These are phyloP conservation scores for Kappamyces sp. DNA, from an alignment of 192 early-diverging fungal species.

Conservation along the genomic window DNA sequence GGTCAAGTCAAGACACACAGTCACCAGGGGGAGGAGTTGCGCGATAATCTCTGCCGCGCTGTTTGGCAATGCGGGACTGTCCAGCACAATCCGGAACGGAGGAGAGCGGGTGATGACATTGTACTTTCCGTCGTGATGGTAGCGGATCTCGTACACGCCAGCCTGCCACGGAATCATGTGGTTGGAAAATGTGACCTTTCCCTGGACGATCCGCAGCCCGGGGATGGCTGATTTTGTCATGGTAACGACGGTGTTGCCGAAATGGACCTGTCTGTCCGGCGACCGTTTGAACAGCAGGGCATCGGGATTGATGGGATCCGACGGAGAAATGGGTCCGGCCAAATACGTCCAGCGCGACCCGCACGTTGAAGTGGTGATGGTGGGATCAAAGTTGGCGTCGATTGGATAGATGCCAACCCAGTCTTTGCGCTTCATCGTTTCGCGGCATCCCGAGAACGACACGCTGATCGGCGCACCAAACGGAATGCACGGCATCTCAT, in stretches of 20 bases:
- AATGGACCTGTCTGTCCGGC: not conserved
- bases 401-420: slow-evolving; percentile 93
- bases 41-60: not conserved
- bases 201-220: slow-evolving; percentile 30
- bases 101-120: slow-evolving; percentile 68
- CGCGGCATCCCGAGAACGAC: slow-evolving; percentile 65
- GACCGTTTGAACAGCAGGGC: slow-evolving; percentile 4
- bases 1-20: not conserved
- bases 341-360: slow-evolving; percentile 65
- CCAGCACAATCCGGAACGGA: slow-evolving; percentile 71
- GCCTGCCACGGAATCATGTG: slow-evolving; percentile 73
- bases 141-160: slow-evolving; percentile 85
- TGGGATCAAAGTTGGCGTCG: slow-evolving; percentile 63
- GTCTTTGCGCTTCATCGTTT: slow-evolving; percentile 62
- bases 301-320: not conserved
- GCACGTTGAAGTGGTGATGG: slow-evolving; percentile 72
- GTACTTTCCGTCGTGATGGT: slow-evolving; percentile 84
- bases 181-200: slow-evolving; percentile 60
- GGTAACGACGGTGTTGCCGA: slow-evolving; percentile 27
- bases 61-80: slow-evolving; percentile 23
- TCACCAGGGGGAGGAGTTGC: not conserved
- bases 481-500: slow-evolving; percentile 32
- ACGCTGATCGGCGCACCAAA: slow-evolving; percentile 75
- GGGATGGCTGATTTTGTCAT: not conserved
- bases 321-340: slow-evolving; percentile 29